phyloP scores from a whole-genome alignment of 495 filamentous ascomycete species.

The Trichodelitschia bisporula region DNA sequence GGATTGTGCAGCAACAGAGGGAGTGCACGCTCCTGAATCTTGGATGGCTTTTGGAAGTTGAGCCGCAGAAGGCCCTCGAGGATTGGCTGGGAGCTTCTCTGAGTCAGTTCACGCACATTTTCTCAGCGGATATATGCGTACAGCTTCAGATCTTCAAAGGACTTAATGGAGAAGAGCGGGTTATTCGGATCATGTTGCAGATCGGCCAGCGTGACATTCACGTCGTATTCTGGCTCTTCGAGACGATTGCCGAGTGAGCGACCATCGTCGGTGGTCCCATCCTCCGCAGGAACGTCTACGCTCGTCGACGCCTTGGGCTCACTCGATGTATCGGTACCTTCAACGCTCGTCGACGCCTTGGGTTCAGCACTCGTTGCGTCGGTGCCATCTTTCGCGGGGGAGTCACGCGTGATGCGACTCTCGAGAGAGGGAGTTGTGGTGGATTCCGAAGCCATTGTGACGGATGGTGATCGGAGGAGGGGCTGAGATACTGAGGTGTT shows the following conservation, averaged over 20 bases:
- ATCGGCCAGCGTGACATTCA: conserved; percentile 78
- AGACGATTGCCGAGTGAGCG: conserved; percentile 21
- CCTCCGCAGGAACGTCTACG: conserved; percentile 2
- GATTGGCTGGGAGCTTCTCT: conserved; percentile 22
- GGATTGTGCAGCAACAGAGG: conserved; percentile 68
- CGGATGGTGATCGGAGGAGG: too few relatives aligned
- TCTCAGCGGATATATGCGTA: conserved; percentile 19
- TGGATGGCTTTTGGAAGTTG: conserved; percentile 86
- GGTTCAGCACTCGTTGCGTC: too few relatives aligned
- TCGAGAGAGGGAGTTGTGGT: too few relatives aligned
- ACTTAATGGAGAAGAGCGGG: conserved; percentile 62
- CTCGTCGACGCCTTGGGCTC: too few relatives aligned
- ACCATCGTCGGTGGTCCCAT: conserved; percentile 5
- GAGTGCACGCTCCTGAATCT: conserved; percentile 83
- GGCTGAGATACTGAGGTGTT: too few relatives aligned
- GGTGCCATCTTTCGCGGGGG: too few relatives aligned
- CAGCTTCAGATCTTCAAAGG: conserved; percentile 72
- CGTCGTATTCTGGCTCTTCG: conserved; percentile 49
- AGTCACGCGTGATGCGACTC: too few relatives aligned
- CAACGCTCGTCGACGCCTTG: too few relatives aligned
- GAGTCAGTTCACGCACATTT: conserved; percentile 1
- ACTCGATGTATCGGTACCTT: too few relatives aligned
- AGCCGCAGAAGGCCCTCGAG: conserved; percentile 44
- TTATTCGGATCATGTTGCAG: conserved; percentile 68
- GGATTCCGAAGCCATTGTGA: too few relatives aligned